Conservation (phyloP, 1,284 basidiomycete genomes). For the Afroboletus lepidellus region DNA sequence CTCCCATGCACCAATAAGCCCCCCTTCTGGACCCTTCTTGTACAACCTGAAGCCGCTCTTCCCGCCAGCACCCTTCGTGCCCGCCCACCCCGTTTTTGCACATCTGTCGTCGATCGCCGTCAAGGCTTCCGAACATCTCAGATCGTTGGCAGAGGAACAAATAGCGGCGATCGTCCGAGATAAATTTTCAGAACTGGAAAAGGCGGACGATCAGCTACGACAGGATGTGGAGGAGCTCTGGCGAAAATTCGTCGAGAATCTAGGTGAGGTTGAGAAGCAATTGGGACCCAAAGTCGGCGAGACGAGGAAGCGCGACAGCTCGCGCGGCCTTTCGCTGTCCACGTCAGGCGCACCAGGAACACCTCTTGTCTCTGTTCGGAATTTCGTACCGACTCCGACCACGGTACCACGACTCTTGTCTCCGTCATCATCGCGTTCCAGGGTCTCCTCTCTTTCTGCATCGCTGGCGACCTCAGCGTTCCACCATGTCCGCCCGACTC, state of each 20-base stretch:
- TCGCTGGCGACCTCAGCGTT: conserved; percentile 63
- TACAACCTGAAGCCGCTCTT: conserved; percentile 56
- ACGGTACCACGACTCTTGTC: conserved; percentile 39
- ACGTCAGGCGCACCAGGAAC: conserved; percentile 19
- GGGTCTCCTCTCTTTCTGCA: conserved; percentile 63
- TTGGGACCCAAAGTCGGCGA: conserved; percentile 23
- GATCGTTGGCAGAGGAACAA: conserved; percentile 57
- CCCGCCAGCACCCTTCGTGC: conserved; percentile 72
- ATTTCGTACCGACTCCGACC: conserved; percentile 53
- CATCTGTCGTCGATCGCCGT: conserved; percentile 61
- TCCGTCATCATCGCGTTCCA: conserved; percentile 34
- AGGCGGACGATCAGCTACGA: conserved; percentile 53
- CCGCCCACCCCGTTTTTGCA: conserved; percentile 68
- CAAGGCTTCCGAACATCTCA: conserved; percentile 52
- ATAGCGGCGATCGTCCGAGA: conserved; percentile 53
- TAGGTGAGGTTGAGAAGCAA: conserved; percentile 49
- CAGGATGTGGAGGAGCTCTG: conserved; percentile 63
- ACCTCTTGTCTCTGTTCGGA: conserved; percentile 39
- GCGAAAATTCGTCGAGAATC: conserved; percentile 53
- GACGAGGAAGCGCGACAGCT: conserved; percentile 21
- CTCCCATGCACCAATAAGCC: conserved; percentile 35
- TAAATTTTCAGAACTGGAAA: conserved; percentile 58
- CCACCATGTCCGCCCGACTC: conserved; percentile 43
- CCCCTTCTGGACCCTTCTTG: conserved; percentile 40
- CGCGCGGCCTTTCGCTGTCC: conserved; percentile 23